Percentiles rank a stretch among this genome's conserved stretches.
Evolutionary conservation across 129 eudicot genomes (phyloP).

Genomic region (Arctium lappa): DNA sequence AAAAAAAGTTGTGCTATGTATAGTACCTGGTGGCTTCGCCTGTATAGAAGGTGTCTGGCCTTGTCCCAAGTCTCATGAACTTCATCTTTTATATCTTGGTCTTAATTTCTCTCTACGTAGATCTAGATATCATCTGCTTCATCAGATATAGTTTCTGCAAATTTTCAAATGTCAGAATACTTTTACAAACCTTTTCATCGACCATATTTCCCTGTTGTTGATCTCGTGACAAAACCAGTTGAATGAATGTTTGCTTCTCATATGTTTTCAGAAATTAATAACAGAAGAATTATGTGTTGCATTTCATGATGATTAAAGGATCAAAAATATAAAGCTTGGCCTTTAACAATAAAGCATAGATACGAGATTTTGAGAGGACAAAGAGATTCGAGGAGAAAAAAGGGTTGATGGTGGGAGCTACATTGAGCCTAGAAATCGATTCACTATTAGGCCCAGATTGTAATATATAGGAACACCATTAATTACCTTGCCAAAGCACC

Average conservation of each 20-base stretch:
- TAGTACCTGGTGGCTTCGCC: constrained; percentile 69
- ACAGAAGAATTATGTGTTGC: neutral
- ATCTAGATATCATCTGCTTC: constrained; percentile 15
- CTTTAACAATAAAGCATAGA: neutral
- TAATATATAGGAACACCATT: constrained; percentile 20
- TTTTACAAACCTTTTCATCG: neutral
- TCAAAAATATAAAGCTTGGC: constrained; percentile 1
- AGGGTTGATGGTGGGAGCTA: neutral
- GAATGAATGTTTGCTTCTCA: neutral
- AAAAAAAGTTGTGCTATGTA: neutral
- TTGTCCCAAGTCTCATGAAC: constrained; percentile 81
- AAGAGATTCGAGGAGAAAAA: neutral
- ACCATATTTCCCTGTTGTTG: neutral
- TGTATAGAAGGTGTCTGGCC: constrained; percentile 75
- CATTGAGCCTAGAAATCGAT: neutral
- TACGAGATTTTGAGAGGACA: neutral
- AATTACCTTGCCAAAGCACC: constrained; percentile 15
- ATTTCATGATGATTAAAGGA: constrained; percentile 5
- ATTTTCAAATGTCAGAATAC: neutral
- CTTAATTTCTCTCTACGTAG: neutral
- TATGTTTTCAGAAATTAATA: neutral
- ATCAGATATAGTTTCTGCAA: neutral
- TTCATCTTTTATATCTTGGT: constrained; percentile 47
- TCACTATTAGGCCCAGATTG: neutral
- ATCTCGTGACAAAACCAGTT: neutral